phyloP scores from a whole-genome alignment of 2,329 filamentous ascomycete genomes.

The Rhynchosporium graminicola region DNA sequence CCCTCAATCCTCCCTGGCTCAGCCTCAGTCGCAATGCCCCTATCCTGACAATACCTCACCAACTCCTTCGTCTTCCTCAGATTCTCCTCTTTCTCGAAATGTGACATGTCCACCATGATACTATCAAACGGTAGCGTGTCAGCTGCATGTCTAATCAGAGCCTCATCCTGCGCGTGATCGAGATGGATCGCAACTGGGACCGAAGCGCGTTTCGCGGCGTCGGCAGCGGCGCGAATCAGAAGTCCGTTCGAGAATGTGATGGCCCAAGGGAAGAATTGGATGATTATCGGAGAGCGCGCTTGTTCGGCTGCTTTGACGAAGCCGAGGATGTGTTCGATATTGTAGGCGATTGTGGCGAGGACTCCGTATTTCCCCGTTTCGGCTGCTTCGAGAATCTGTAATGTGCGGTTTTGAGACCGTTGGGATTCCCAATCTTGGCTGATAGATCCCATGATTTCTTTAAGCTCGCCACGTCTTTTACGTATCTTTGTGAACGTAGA shows the following conservation, averaged over 20 bases:
- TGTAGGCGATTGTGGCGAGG: slow-evolving; percentile 49
- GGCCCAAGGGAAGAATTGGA: slow-evolving; percentile 73
- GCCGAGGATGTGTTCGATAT: slow-evolving; percentile 68
- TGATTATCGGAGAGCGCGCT: slow-evolving; percentile 63
- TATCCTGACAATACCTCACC: slow-evolving; percentile 47
- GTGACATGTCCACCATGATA: slow-evolving; percentile 79
- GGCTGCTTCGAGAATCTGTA: slow-evolving; percentile 52
- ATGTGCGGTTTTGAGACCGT: too few species aligned
- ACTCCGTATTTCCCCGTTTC: slow-evolving; percentile 56
- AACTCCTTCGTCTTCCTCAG: slow-evolving; percentile 66
- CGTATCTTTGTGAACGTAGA: too few species aligned
- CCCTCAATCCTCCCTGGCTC: slow-evolving; percentile 70
- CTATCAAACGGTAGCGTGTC: slow-evolving; percentile 60
- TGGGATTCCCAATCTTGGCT: too few species aligned
- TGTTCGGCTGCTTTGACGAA: slow-evolving; percentile 66
- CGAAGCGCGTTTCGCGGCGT: slow-evolving; percentile 53
- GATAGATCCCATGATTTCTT: too few species aligned
- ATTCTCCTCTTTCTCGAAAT: slow-evolving; percentile 71
- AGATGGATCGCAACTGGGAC: slow-evolving; percentile 66
- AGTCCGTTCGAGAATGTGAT: slow-evolving; percentile 58
- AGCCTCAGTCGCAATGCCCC: slow-evolving; percentile 68
- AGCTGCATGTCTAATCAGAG: slow-evolving; percentile 57
- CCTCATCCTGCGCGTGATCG: slow-evolving; percentile 64
- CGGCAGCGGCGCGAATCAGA: slow-evolving; percentile 56
- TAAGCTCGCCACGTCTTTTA: too few species aligned